Percentiles rank a stretch among this genome's conserved stretches.
These are phyloP conservation scores for Hemisphaericaspora xylofermentans DNA, from an alignment of 1,139 yeast species.

Conservation along the genomic window DNA sequence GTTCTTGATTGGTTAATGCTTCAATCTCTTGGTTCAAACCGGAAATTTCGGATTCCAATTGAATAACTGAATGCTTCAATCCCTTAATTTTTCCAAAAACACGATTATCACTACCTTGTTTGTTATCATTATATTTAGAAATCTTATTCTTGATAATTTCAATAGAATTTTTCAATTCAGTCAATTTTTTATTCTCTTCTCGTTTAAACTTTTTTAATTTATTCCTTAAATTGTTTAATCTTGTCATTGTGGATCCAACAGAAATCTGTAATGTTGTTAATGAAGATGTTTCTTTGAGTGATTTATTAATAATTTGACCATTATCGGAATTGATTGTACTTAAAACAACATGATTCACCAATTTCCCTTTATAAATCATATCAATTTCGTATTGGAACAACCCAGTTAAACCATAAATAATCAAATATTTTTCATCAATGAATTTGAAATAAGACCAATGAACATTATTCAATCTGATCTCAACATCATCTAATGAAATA, in stretches of 20 bases:
- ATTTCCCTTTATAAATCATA: constrained; percentile 33
- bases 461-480: constrained; percentile 57
- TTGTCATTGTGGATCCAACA: constrained; percentile 58
- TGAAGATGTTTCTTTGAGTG: constrained; percentile 46
- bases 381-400: constrained; percentile 68
- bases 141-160: constrained; percentile 54
- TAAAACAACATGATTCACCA: constrained; percentile 30
- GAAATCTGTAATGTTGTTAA: constrained; percentile 62
- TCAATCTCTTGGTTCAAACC: constrained; percentile 24
- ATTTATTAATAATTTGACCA: constrained; percentile 32
- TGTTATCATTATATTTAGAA: constrained; percentile 28
- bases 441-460: constrained; percentile 56
- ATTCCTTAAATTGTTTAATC: constrained; percentile 48
- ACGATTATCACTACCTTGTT: constrained; percentile 29
- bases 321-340: constrained; percentile 25
- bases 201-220: constrained; percentile 59
- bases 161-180: constrained; percentile 56
- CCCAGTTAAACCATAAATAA: constrained; percentile 67
- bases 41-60: constrained; percentile 39
- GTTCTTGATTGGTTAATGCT: constrained; percentile 18
- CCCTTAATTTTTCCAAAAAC: constrained; percentile 42
- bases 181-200: constrained; percentile 57
- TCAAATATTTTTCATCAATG: constrained; percentile 38
- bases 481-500: constrained; percentile 30
- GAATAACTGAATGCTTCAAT: constrained; percentile 40